Conservation (phyloP, 2,329 filamentous ascomycete genomes). For the Geoglossum cookeanum region DNA sequence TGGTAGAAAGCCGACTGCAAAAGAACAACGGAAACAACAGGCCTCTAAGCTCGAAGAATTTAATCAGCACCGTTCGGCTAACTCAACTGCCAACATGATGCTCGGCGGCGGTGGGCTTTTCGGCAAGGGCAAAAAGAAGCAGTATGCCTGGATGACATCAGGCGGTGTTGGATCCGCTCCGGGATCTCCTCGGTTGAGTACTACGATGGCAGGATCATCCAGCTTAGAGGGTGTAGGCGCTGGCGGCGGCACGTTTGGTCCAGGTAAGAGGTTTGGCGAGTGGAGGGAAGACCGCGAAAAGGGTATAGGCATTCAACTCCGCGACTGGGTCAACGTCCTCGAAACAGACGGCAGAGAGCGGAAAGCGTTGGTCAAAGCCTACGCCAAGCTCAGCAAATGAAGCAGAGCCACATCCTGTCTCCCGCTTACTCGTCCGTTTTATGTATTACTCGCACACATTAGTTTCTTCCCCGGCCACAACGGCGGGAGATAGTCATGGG, state of each 20-base stretch:
- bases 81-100: constrained; percentile 62
- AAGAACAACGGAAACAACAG: constrained; percentile 63
- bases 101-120: constrained; percentile 41
- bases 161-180: constrained; percentile 8
- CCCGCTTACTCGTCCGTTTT: not conserved
- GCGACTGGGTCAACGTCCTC: constrained; percentile 63
- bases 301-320: constrained; percentile 61
- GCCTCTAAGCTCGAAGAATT: constrained; percentile 57
- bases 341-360: constrained; percentile 57
- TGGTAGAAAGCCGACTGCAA: constrained; percentile 58
- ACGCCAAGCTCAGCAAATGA: not conserved
- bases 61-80: constrained; percentile 62
- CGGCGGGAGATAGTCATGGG: not conserved
- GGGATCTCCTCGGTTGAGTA: not conserved
- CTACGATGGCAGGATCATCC: not conserved
- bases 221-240: not conserved
- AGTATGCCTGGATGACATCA: constrained; percentile 28
- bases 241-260: not conserved
- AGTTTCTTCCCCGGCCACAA: not conserved
- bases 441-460: not conserved
- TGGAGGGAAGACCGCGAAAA: constrained; percentile 58
- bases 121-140: constrained; percentile 30
- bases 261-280: constrained; percentile 38
- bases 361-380: constrained; percentile 11
- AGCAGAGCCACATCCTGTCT: not conserved